Evolutionary conservation across 352 stramenopile genomes (phyloP), one percentile per base, ranked within the genome.

Genomic region (Phytophthora podocarpi): DNA sequence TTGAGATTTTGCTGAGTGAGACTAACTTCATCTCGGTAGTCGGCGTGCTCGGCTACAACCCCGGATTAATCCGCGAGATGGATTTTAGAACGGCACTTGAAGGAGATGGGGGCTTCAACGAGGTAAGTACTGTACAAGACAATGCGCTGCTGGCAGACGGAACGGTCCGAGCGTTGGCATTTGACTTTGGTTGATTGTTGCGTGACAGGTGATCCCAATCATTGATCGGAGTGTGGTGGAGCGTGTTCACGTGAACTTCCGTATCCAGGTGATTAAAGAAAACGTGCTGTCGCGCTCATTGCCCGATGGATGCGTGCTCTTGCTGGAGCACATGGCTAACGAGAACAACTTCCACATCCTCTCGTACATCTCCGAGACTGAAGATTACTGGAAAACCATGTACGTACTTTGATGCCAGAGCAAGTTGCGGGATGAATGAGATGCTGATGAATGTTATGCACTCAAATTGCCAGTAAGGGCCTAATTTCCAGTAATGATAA

Each of bases 181-280:
- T 31, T 68, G 27, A 64, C 13, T 23, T 46, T 31, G 26, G 10
- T 27, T 56, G 28, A 20, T 24, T 35, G 15, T 43, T 43, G n/a
- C 9, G 54, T 59, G 26, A 37, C 48, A 90, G 79, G 80, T 95
- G 36, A 82, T 95, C 21, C 70, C 80, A 0, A 91, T 95, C 66
- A 61, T 69, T 18, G 84, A 95, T 37, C 55, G 32, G 1, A 56
- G 31, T 31, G 76, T 95, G n/a, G 64, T 87, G 26, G 67, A 80
- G n/a, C 81, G 82, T 18, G 78, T 93, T 16, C 86, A 95, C 52
- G 81, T 90, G 65, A 95, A 95, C 66, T 95, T 87, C 50, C 86
- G 86, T 32, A 93, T 95, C 58, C 83, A 93, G 48, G 86, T 93
- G 50, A 90, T 95, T 58, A 95, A 93, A 47, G 86, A 95, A 61